Evolutionary conservation across 2,329 filamentous ascomycete genomes (phyloP).

Genomic region (Penicillium sp.): DNA sequence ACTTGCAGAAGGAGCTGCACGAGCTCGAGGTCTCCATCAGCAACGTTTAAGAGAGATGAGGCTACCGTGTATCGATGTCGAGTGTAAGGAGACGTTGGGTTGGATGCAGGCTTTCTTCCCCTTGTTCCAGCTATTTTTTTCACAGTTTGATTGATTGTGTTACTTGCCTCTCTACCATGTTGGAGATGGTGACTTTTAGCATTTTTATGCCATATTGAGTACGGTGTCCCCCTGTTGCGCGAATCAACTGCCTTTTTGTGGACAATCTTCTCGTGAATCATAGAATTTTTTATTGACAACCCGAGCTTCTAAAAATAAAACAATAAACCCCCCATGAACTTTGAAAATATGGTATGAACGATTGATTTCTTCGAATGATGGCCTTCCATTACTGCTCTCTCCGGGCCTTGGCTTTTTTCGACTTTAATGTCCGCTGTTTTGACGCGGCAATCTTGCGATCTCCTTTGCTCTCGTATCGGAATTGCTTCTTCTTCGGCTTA

Average conservation of each 20-base stretch:
- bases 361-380: background rate
- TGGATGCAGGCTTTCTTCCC: constrained; percentile 26
- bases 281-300: constrained; percentile 9
- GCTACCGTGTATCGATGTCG: constrained; percentile 30
- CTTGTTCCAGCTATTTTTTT: constrained; percentile 26
- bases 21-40: constrained; percentile 88
- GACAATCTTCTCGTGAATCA: constrained; percentile 13
- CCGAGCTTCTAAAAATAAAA: background rate
- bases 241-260: constrained; percentile 17
- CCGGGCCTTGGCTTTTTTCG: constrained; percentile 64
- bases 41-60: constrained; percentile 68
- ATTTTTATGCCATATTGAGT: constrained; percentile 16
- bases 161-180: constrained; percentile 18
- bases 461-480: constrained; percentile 85
- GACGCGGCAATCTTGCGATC: constrained; percentile 66
- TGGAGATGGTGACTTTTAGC: constrained; percentile 21
- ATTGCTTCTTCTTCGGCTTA: constrained; percentile 87
- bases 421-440: constrained; percentile 68
- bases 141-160: constrained; percentile 29
- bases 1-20: constrained; percentile 84
- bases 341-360: constrained; percentile 13
- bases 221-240: constrained; percentile 14
- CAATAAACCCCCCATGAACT: background rate
- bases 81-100: constrained; percentile 30
- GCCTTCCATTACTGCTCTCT: constrained; percentile 36